Evolutionary conservation across 1,284 basidiomycete genomes (phyloP), one percentile per base, ranked within the genome.

Genomic region (Marasmius tenuissimus): DNA sequence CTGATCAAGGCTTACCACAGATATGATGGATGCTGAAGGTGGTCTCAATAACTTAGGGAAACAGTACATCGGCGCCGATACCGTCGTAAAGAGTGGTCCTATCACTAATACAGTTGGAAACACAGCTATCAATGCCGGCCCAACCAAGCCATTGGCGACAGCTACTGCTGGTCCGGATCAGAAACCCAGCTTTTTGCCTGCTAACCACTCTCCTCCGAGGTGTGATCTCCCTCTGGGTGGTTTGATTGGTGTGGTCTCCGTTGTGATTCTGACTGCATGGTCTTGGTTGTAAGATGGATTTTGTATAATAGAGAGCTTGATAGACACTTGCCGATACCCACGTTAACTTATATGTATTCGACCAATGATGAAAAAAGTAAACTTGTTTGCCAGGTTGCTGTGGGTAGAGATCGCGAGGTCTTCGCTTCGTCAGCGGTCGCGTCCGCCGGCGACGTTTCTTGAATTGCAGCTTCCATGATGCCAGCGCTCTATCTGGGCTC

Each of bases 401-500:
- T 14, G 18, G 14, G 42, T 45, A 18, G 42, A 45, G 3, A 45
- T 5, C 5, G 42, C 14, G 5, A 45, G 5, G 42, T 27, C 27
- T 27, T 27, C 27, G 27, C 27, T 4, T 27, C 27, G 4, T 27
- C 27, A 27, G 27, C 4, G 27, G 27, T 27, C 27, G 27, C 27
- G 27, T 27, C 27, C 2, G 27, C 27, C 27, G 27, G 27, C 2
- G 4, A 27, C 27, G 27, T 27, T 27, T 27, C 27, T 27, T 27
- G 4, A 4, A 27, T 27, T 27, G 27, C 27, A 27, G 4, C 27
- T 42, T 14, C 12, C 22, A 55, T 37, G 20, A 57, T 50, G 35
- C n/a, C 60, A n/a, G 65, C 70, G 65, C 58, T 71, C 6, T 60
- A 85, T 37, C 69, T 73, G 61, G 88, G 85, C 9, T 83, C 84